Percentiles rank a stretch among this genome's conserved stretches.
phyloP scores from a whole-genome alignment of 768 basidiomycete genomes.

The Amanita pallidorosea region DNA sequence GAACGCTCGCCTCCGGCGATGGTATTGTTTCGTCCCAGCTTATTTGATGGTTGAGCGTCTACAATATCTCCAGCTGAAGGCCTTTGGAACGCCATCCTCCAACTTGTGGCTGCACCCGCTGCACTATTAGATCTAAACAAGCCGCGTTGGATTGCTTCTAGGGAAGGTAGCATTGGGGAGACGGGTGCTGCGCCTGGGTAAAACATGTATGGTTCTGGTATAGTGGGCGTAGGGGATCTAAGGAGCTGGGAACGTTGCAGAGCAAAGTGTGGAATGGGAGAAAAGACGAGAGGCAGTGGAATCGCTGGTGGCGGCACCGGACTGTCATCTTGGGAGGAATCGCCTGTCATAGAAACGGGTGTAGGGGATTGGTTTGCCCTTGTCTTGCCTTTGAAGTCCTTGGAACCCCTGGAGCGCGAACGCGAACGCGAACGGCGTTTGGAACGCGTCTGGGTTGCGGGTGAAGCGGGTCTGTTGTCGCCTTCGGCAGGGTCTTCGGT shows the following conservation, averaged over 20 bases:
- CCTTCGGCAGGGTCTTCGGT: slow-evolving; percentile 22
- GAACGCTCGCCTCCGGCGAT: slow-evolving; percentile 73
- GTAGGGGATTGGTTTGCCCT: slow-evolving; percentile 36
- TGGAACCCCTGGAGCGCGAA: slow-evolving; percentile 68
- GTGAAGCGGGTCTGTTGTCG: slow-evolving; percentile 30
- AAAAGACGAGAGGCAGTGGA: slow-evolving; percentile 26
- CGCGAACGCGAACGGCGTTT: slow-evolving; percentile 71
- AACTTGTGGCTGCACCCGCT: slow-evolving; percentile 57
- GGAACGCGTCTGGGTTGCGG: slow-evolving; percentile 33
- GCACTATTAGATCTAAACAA: slow-evolving; percentile 89
- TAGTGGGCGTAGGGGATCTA: slow-evolving; percentile 41
- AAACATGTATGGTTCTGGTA: slow-evolving; percentile 43
- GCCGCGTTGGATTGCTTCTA: slow-evolving; percentile 70
- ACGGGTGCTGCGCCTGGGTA: slow-evolving; percentile 60
- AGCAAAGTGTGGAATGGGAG: slow-evolving; percentile 47
- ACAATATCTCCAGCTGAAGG: slow-evolving; percentile 64
- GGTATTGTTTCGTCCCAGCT: slow-evolving; percentile 64
- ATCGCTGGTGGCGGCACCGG: slow-evolving; percentile 25
- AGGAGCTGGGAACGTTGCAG: slow-evolving; percentile 33
- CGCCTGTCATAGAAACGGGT: slow-evolving; percentile 37
- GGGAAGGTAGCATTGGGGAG: slow-evolving; percentile 59
- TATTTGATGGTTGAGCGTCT: slow-evolving; percentile 47
- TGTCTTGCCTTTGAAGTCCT: slow-evolving; percentile 58
- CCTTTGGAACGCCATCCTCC: slow-evolving; percentile 74
- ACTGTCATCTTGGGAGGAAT: slow-evolving; percentile 65